A percentile compares a stretch with the other conserved stretches of the same genome.
Evolutionary conservation across 768 basidiomycete species (phyloP).

Genomic region (Pilatotrama ljubarskyi): DNA sequence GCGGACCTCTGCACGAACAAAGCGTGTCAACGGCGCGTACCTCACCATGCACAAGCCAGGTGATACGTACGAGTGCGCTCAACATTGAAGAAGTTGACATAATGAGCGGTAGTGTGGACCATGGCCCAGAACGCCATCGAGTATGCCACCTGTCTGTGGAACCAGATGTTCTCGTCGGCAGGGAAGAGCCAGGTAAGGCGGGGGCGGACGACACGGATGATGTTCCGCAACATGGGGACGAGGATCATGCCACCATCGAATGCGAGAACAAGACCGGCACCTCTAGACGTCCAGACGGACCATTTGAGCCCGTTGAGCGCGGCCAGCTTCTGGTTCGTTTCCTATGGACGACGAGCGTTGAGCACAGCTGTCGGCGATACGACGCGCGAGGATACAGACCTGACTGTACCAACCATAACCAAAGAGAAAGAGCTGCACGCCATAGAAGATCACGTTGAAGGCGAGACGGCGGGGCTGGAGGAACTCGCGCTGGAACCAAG

Average conservation of each 20-base stretch:
- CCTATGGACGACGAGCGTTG: constrained; percentile 38
- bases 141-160: constrained; percentile 93
- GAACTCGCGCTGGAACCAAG: constrained; percentile 75
- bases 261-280: constrained; percentile 88
- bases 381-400: constrained; percentile 39
- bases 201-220: constrained; percentile 83
- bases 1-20: constrained; percentile 64
- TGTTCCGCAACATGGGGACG: constrained; percentile 86
- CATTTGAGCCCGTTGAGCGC: constrained; percentile 78
- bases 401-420: constrained; percentile 89
- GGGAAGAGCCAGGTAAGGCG: constrained; percentile 82
- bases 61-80: constrained; percentile 71
- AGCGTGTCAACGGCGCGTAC: not conserved
- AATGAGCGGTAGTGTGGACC: constrained; percentile 93
- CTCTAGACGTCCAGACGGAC: constrained; percentile 90
- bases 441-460: constrained; percentile 82
- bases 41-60: not conserved
- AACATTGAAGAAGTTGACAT: constrained; percentile 91
- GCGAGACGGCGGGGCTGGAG: constrained; percentile 59
- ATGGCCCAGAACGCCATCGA: constrained; percentile 91
- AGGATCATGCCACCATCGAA: constrained; percentile 85
- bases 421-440: constrained; percentile 72
- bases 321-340: constrained; percentile 59
- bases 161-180: constrained; percentile 95
- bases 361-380: not conserved